Evolutionary conservation across 1,284 basidiomycete species (phyloP), one percentile per base, ranked within the genome.

Genomic region (Erythrobasidium hasegawianum): DNA sequence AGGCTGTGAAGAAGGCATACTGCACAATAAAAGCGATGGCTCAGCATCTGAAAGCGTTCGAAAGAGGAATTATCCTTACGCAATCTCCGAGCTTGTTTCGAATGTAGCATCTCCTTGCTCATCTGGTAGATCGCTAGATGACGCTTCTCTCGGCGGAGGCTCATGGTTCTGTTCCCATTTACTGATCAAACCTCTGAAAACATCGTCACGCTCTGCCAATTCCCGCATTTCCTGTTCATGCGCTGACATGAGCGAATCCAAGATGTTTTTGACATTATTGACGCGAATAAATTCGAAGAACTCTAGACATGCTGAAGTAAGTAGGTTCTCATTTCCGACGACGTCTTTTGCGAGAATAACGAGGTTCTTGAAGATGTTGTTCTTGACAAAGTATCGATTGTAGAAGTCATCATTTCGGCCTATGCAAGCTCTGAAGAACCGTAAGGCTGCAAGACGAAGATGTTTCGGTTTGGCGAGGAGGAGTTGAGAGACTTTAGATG

Each of bases 221-320:
- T 0, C 81, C 80, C 67, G 86, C 86, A 72, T 93, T 85, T 68
- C 82, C 86, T 86, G 52, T 20, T 47, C 52, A 26, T 64, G 24
- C 16, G 47, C 49, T 2, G 62, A 40, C 62, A 57, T 58, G 53
- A 65, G 54, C 29, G 55, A 41, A 70, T 84, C 82, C 75, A 97
- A 89, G 69, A 93, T 78, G 1, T 88, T 85, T 78, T 88, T 93
- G 57, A 62, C 56, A 50, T 64, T 67, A 18, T 47, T 61, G 52
- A n/a, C 22, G 29, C 43, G 47, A 71, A 49, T 57, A 47, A 14
- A 8, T 73, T 98, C 95, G 74, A 98, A 91, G 70, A 91, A 89
- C 76, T 98, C 95, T 74, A 96, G 87, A 80, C 91, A 97, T 18
- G 94, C 90, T 70, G 92, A 94, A 73, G 87, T 89, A 52, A 98